Evolutionary conservation across 257 asterid species (phyloP).

Genomic region (Petunia axillaris): DNA sequence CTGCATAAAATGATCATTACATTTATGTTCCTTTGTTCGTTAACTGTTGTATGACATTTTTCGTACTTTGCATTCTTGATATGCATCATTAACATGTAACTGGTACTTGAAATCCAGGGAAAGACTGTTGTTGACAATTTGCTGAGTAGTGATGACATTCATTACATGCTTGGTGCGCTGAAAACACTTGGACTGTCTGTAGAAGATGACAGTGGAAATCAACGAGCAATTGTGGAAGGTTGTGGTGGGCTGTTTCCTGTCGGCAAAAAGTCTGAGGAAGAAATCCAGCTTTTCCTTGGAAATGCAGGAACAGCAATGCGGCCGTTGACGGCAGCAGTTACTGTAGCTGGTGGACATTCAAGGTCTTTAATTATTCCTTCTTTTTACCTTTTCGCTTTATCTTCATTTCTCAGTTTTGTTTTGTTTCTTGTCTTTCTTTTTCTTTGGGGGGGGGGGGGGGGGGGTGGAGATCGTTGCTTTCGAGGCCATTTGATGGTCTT

Average conservation of each 20-base stretch:
- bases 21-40: not conserved
- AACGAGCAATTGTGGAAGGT: slow-evolving; percentile 85
- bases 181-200: slow-evolving; percentile 85
- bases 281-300: slow-evolving; percentile 92
- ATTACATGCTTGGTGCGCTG: slow-evolving; percentile 92
- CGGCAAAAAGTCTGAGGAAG: slow-evolving; percentile 69
- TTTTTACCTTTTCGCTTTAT: slow-evolving; percentile 15
- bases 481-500: not conserved
- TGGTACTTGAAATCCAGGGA: slow-evolving; percentile 60
- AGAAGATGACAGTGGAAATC: slow-evolving; percentile 69
- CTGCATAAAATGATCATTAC: not conserved
- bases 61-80: not conserved
- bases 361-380: slow-evolving; percentile 48
- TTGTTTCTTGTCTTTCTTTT: not conserved
- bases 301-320: slow-evolving; percentile 99
- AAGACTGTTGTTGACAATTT: slow-evolving; percentile 91
- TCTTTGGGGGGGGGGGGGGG: not conserved
- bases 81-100: not conserved
- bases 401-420: not conserved
- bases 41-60: not conserved
- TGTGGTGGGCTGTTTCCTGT: slow-evolving; percentile 86
- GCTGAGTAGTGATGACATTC: slow-evolving; percentile 85
- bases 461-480: not conserved
- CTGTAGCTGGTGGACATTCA: slow-evolving; percentile 91
- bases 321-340: slow-evolving; percentile 94